These are phyloP conservation scores for Colletotrichum horii DNA, from an alignment of 2,329 filamentous ascomycete species.

Conservation along the genomic window DNA sequence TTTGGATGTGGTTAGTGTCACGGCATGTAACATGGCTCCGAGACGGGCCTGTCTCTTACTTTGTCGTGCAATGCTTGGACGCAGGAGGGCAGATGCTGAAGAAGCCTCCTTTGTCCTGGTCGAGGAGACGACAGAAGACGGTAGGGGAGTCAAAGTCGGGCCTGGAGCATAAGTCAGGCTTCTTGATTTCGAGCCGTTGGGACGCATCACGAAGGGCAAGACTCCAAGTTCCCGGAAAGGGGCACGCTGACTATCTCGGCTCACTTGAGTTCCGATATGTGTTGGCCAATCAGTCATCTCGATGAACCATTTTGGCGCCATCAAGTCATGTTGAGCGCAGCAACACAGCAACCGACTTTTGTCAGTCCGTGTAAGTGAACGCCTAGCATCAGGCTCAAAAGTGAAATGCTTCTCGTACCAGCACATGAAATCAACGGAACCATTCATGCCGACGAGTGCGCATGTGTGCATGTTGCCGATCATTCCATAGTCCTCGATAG, in stretches of 20 bases:
- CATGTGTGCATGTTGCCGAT: slow-evolving; percentile 84
- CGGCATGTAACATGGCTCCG: not conserved
- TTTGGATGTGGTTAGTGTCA: not conserved
- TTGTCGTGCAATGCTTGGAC: slow-evolving; percentile 65
- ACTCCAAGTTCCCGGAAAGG: not conserved
- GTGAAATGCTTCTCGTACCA: slow-evolving; percentile 52
- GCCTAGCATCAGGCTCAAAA: not conserved
- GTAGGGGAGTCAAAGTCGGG: slow-evolving; percentile 81
- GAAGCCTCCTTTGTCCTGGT: slow-evolving; percentile 76
- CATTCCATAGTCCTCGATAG: slow-evolving; percentile 79
- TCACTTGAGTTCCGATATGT: not conserved
- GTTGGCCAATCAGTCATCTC: not conserved
- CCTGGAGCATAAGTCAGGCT: slow-evolving; percentile 43
- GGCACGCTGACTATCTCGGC: not conserved
- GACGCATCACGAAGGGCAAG: not conserved
- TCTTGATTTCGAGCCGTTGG: not conserved
- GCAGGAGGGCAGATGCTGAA: slow-evolving; percentile 69
- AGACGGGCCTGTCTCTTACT: slow-evolving; percentile 35
- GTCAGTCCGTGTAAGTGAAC: not conserved
- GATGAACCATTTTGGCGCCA: not conserved
- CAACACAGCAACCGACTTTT: not conserved
- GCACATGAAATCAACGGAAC: slow-evolving; percentile 79
- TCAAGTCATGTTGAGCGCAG: not conserved
- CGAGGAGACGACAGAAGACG: slow-evolving; percentile 75
- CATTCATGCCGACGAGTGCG: slow-evolving; percentile 75